phyloP scores from a whole-genome alignment of 2,329 filamentous ascomycete genomes.

The Microdochium bolleyi region DNA sequence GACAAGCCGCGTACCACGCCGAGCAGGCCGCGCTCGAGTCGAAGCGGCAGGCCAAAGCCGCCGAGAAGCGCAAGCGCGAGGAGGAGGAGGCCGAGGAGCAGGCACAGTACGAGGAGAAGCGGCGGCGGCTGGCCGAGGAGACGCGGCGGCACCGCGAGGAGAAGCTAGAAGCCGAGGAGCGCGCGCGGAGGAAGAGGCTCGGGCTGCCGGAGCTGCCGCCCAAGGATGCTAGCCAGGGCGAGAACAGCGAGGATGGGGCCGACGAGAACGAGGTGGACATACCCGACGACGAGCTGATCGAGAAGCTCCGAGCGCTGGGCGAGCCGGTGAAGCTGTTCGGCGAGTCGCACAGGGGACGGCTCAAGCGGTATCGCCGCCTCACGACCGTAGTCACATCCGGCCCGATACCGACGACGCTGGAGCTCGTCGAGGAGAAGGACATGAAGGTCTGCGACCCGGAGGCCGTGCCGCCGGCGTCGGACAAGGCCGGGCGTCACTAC shows the following conservation, averaged over 20 bases:
- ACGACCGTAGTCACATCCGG: slow-evolving; percentile 57
- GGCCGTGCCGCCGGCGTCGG: slow-evolving; percentile 49
- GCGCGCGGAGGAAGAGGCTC: slow-evolving; percentile 62
- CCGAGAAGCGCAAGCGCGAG: slow-evolving; percentile 80
- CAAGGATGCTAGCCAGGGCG: slow-evolving; percentile 27
- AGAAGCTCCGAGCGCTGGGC: slow-evolving; percentile 60
- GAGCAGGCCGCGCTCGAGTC: slow-evolving; percentile 71
- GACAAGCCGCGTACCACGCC: slow-evolving; percentile 69
- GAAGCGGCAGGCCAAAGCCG: slow-evolving; percentile 60
- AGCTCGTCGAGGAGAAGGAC: slow-evolving; percentile 72
- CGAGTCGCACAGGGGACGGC: slow-evolving; percentile 62
- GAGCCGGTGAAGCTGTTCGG: slow-evolving; percentile 75
- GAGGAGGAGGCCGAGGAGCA: slow-evolving; percentile 72
- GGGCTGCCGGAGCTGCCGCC: slow-evolving; percentile 67
- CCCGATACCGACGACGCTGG: slow-evolving; percentile 80
- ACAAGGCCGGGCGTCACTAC: slow-evolving; percentile 58
- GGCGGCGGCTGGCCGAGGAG: slow-evolving; percentile 72
- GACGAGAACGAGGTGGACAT: slow-evolving; percentile 51
- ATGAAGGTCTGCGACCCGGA: slow-evolving; percentile 65
- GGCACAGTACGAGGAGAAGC: slow-evolving; percentile 71
- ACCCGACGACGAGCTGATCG: slow-evolving; percentile 59
- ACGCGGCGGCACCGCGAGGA: slow-evolving; percentile 62
- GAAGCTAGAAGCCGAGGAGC: slow-evolving; percentile 66
- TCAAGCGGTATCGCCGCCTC: slow-evolving; percentile 65
- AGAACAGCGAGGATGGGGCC: slow-evolving; percentile 32